Conservation (phyloP, 371 early-diverging fungal genomes). For the Circinella minor region DNA sequence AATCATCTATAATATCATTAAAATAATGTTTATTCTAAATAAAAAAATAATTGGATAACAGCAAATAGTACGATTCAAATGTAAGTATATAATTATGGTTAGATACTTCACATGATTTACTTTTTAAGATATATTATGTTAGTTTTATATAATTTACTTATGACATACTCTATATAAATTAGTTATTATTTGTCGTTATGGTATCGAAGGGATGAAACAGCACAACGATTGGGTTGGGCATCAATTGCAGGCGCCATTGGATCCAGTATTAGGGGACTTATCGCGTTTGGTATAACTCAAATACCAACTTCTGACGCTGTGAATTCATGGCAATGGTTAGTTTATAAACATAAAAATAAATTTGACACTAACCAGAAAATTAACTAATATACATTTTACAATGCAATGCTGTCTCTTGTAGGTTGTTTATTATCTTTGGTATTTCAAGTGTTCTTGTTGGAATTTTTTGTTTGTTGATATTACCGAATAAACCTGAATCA, state of each 20-base stretch:
- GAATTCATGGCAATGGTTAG: conserved; percentile 42
- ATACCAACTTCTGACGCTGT: conserved; percentile 21
- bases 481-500: conserved; percentile 62
- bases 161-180: neutral
- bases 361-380: neutral
- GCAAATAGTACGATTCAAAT: conserved; percentile 4
- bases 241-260: conserved; percentile 22
- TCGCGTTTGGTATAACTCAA: conserved; percentile 34
- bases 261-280: conserved; percentile 42
- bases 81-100: conserved; percentile 9
- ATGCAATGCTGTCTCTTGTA: conserved; percentile 4
- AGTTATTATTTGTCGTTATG: conserved; percentile 33
- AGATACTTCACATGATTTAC: neutral
- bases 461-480: conserved; percentile 30
- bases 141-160: too few species aligned
- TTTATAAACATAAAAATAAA: too few species aligned
- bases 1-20: neutral
- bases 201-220: conserved; percentile 44
- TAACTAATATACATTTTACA: neutral
- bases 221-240: conserved; percentile 38
- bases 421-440: conserved; percentile 61
- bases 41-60: neutral
- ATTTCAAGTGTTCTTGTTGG: conserved; percentile 42
- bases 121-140: neutral
- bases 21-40: too few species aligned